Base-by-base conservation (phyloP, 139 green algal genomes). In the Picochlorum sp. region DNA sequence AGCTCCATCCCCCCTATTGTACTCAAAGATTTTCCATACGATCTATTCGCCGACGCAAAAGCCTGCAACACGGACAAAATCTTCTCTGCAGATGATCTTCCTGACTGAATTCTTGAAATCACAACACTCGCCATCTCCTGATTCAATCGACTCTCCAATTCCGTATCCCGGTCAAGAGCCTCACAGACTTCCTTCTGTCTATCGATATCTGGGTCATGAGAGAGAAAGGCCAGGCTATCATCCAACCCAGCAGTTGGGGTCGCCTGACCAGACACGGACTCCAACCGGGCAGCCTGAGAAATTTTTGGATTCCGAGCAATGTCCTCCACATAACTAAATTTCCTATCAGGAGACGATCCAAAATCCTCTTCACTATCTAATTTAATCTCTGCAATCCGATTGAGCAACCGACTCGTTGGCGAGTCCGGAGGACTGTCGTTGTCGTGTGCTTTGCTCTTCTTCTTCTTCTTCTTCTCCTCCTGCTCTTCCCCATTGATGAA, bases 11-110 rank as follows among this genome's bases (percentile, higher is more conserved):
- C 34, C 15, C 63, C 54, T 6, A 66, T 62, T 1, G 65, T 41
- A 2, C 30, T 63, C 57, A 85, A 60, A 7, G 76, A 60, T 10
- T 67, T 60, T 0, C 65, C 47, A 37, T 76, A 83, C 0, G 64
- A 63, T 9, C 45, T 54, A 66, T 85, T 77, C 20, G 78, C 71
- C 3, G 55, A 63, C 4, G 71, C 63, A 23, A 75, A 58, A 4
- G 74, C 77, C 68, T 83, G 74, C 52, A 83, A 76, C 24, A 79
- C 71, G 13, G 67, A 70, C 20, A 85, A 61, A 41, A 74, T 59
- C 31, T 60, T 67, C 65, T 85, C 78, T 6, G 71, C 44, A 18
- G 65, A 57, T 1, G 47, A 15, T n/a, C 69, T 63, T 14, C 60
- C 66, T 41, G 56, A 72, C 15, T 73, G 57, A 61, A 85, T 45